Conservation (phyloP, 78 protist species). For the Dictyostelium discoideum region DNA sequence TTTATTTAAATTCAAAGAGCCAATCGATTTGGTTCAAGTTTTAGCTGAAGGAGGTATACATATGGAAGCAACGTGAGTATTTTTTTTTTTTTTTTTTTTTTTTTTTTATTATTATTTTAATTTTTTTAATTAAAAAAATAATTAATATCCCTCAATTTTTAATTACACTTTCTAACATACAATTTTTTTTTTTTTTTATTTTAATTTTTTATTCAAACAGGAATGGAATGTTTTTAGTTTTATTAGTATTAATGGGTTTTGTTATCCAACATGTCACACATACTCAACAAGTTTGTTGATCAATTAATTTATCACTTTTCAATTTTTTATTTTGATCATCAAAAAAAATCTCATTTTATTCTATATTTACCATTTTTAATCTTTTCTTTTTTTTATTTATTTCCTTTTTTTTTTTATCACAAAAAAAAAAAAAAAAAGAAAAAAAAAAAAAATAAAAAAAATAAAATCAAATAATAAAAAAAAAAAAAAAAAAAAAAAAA, state of each 20-base stretch:
- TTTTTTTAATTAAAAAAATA: neutral
- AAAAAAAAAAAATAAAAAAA: no score
- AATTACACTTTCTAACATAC: neutral
- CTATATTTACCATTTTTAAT: neutral
- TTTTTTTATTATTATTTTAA: no score
- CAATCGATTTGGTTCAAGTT: slow-evolving; percentile 1
- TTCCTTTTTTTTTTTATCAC: no score
- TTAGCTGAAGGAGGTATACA: slow-evolving; percentile 17
- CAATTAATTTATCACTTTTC: neutral
- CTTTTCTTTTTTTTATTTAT: no score
- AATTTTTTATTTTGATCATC: neutral
- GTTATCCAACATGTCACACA: neutral
- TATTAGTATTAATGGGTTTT: slow-evolving; percentile 9
- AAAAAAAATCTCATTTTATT: neutral
- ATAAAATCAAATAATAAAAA: no score
- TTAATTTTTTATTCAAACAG: neutral
- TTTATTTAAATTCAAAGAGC: neutral
- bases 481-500: no score
- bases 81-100: no score
- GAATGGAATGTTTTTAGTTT: slow-evolving; percentile 24
- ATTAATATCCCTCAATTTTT: neutral
- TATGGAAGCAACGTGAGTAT: slow-evolving; percentile 1
- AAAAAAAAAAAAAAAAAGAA: no score
- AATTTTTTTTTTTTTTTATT: no score
- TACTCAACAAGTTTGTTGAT: neutral